A percentile compares a stretch with the other conserved stretches of the same genome.
Conservation (phyloP, 305 asterid genomes). For the Withania somnifera region DNA sequence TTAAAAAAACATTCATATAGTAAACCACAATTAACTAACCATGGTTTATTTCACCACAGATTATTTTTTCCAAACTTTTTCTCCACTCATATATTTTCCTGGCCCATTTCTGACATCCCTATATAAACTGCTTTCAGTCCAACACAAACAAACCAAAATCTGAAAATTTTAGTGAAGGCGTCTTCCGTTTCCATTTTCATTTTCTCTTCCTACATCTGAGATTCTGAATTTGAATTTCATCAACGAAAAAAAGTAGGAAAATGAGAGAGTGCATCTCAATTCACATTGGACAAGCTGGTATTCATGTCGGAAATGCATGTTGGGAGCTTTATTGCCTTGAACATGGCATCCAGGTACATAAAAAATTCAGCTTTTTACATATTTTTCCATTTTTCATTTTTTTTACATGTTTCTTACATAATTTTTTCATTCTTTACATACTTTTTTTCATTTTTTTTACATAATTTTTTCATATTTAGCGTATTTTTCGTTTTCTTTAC, state of each 20-base stretch:
- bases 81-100: not conserved
- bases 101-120: not conserved
- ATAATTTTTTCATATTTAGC: too few species aligned
- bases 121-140: not conserved
- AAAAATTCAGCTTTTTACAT: too few species aligned
- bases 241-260: not conserved
- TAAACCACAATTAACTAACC: not conserved
- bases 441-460: too few species aligned
- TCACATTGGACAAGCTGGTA: conserved; percentile 22
- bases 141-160: not conserved
- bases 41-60: not conserved
- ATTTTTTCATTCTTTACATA: too few species aligned
- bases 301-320: conserved; percentile 20
- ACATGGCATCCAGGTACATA: conserved; percentile 17
- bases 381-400: not conserved
- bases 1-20: too few species aligned
- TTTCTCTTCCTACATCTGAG: not conserved
- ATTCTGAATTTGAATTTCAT: not conserved
- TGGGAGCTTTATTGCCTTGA: conserved; percentile 22
- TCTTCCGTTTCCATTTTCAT: conserved; percentile 1
- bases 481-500: too few species aligned
- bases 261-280: conserved; percentile 20
- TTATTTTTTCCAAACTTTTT: not conserved
- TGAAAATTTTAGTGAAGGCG: not conserved
- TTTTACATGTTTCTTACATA: too few species aligned